Evolutionary conservation across 192 early-diverging fungal species (phyloP), one percentile per base, ranked within the genome.

Genomic region (Coemansia sp.): DNA sequence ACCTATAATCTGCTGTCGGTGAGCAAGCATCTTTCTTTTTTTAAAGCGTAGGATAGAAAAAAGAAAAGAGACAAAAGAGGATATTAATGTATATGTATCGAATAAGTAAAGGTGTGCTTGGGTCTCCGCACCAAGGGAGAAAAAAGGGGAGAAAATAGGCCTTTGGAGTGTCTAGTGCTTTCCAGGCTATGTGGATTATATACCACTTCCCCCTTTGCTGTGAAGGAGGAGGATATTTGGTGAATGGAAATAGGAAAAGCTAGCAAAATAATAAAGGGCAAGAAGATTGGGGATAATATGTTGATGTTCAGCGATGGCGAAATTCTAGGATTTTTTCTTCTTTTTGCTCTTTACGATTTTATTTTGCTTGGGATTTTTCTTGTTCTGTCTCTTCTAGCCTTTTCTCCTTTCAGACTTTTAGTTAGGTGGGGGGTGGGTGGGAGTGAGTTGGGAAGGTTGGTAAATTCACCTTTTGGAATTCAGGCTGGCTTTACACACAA

Each of bases 391-490:
- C 13, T 54, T 54, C 26, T 54, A 54, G 51, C 51, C 26, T 54
- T 54, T 54, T 26, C 21, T 8, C 26, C 26, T 54, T 22, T 26
- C 32, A 32, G 32, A 32, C 26, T 26, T 54, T 49, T 49, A 16
- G 48, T 18, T 54, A 6, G 21, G 51, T 8, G 2, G 51, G 8
- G 51, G n/a, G n/a, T n/a, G n/a, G n/a, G n/a, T n/a, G n/a, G n/a
- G 32, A 32, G 32, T 32, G 32, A 32, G 32, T 32, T 32, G 32
- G 32, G 32, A 32, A 32, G 32, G 32, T 32, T 32, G 32, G 32
- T 32, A 32, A 32, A 54, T 54, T 54, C 51, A 26, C 9, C 51
- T 54, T 54, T 54, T 26, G 21, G 51, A 54, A 54, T 54, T 54
- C 51, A 54, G 6, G 22, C 51, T 10, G 12, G 51, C 10, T 22